Conservation (phyloP, 2,329 filamentous ascomycete genomes). For the Neonectria punicea region DNA sequence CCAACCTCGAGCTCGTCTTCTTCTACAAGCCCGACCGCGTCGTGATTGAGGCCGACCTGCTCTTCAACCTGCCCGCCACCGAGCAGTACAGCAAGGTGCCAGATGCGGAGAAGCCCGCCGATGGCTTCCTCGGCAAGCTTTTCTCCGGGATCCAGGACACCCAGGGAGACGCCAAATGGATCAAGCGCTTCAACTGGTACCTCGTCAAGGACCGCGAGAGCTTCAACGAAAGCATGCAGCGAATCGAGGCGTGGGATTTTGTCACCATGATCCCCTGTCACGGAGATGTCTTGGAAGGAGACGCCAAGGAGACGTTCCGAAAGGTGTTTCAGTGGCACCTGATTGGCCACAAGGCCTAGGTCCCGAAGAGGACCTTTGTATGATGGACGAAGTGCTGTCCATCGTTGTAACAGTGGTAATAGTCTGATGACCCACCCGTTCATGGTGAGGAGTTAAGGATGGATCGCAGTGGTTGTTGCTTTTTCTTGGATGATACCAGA, state of each 20-base stretch:
- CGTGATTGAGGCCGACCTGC: constrained; percentile 87
- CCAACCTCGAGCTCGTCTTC: constrained; percentile 90
- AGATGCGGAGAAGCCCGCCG: constrained; percentile 42
- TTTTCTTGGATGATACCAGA: constrained; percentile 29
- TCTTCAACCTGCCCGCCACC: constrained; percentile 89
- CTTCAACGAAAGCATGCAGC: constrained; percentile 75
- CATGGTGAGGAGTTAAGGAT: constrained; percentile 16
- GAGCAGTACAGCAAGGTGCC: constrained; percentile 86
- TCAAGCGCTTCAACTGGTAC: constrained; percentile 89
- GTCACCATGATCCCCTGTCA: constrained; percentile 89
- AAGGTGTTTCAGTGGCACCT: constrained; percentile 89
- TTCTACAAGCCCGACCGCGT: constrained; percentile 81
- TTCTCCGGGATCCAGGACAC: constrained; percentile 68
- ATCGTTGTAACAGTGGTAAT: not conserved
- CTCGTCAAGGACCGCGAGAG: constrained; percentile 70
- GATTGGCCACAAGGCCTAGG: constrained; percentile 45
- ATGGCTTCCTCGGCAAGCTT: constrained; percentile 54
- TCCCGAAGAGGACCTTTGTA: not conserved
- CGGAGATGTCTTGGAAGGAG: constrained; percentile 83
- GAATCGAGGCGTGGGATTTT: constrained; percentile 86
- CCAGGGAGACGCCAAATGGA: constrained; percentile 73
- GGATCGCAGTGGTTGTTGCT: not conserved
- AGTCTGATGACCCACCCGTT: constrained; percentile 1
- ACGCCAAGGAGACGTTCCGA: constrained; percentile 78
- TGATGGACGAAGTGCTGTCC: constrained; percentile 6